Percentiles rank a stretch among this genome's conserved stretches.
These are phyloP conservation scores for Oidium heveae DNA, from an alignment of 2,329 filamentous ascomycete genomes.

Conservation along the genomic window DNA sequence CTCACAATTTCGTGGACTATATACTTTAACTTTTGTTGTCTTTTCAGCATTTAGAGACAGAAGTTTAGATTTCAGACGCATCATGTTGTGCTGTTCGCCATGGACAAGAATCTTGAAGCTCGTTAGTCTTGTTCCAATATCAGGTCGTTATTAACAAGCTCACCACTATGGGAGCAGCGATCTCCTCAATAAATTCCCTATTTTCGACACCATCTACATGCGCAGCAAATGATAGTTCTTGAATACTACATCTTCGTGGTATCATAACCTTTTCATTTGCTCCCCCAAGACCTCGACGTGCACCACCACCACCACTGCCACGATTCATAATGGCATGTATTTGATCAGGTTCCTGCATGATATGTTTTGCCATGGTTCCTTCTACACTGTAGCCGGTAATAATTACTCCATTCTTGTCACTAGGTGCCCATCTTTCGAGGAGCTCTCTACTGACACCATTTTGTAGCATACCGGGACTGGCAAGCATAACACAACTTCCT, in stretches of 20 bases:
- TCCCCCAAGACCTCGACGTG: slow-evolving; percentile 29
- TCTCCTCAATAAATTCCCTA: slow-evolving; percentile 86
- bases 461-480: slow-evolving; percentile 93
- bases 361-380: slow-evolving; percentile 90
- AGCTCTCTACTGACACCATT: slow-evolving; percentile 85
- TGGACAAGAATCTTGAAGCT: slow-evolving; percentile 62
- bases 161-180: slow-evolving; percentile 76
- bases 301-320: slow-evolving; percentile 31
- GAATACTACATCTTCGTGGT: slow-evolving; percentile 70
- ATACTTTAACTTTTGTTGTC: slow-evolving; percentile 61
- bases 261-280: slow-evolving; percentile 81
- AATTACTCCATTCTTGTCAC: slow-evolving; percentile 89
- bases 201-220: slow-evolving; percentile 95
- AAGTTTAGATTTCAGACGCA: slow-evolving; percentile 80
- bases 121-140: slow-evolving; percentile 5
- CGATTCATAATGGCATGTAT: slow-evolving; percentile 85
- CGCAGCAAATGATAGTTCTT: slow-evolving; percentile 86
- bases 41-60: slow-evolving; percentile 76
- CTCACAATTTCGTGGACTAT: slow-evolving; percentile 81
- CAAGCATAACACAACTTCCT: slow-evolving; percentile 88
- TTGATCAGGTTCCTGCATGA: slow-evolving; percentile 82
- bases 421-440: slow-evolving; percentile 86
- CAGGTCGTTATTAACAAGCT: slow-evolving; percentile 17
- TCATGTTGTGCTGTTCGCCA: slow-evolving; percentile 95
- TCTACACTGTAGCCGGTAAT: slow-evolving; percentile 98